Percentiles rank a stretch among this genome's conserved stretches.
These are phyloP conservation scores for Nemania sp. DNA, from an alignment of 2,329 filamentous ascomycete species.

Conservation along the genomic window DNA sequence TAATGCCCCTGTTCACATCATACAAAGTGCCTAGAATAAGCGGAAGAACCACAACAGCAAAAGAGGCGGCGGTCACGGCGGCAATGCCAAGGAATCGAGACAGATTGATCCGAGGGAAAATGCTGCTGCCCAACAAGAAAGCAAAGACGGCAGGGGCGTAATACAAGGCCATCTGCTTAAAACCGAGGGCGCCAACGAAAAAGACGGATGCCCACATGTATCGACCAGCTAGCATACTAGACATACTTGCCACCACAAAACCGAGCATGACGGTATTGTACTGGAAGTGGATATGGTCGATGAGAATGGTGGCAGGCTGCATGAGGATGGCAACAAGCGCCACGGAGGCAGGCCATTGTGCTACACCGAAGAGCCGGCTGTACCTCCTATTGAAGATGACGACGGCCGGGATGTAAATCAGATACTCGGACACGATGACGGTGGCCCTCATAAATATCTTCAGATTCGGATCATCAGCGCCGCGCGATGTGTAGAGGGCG, in stretches of 20 bases:
- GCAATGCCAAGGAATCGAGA: conserved; percentile 75
- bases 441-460: conserved; percentile 97
- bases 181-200: conserved; percentile 91
- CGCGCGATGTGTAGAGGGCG: conserved; percentile 79
- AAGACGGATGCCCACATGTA: conserved; percentile 89
- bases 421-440: conserved; percentile 87
- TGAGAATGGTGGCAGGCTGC: conserved; percentile 86
- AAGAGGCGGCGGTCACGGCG: conserved; percentile 71
- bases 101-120: conserved; percentile 73
- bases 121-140: conserved; percentile 83
- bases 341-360: conserved; percentile 80
- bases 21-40: conserved; percentile 73
- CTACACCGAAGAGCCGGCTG: conserved; percentile 74
- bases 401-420: conserved; percentile 83
- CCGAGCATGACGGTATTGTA: conserved; percentile 99
- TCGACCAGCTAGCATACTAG: conserved; percentile 83
- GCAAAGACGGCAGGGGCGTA: conserved; percentile 93
- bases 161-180: conserved; percentile 99
- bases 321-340: conserved; percentile 88
- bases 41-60: conserved; percentile 75
- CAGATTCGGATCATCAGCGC: conserved; percentile 74
- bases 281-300: conserved; percentile 86
- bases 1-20: conserved; percentile 67
- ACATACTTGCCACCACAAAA: conserved; percentile 82
- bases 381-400: conserved; percentile 86